Evolutionary conservation across 768 basidiomycete species (phyloP), one percentile per base, ranked within the genome.

Genomic region (Cystofilobasidium bisporidii): DNA sequence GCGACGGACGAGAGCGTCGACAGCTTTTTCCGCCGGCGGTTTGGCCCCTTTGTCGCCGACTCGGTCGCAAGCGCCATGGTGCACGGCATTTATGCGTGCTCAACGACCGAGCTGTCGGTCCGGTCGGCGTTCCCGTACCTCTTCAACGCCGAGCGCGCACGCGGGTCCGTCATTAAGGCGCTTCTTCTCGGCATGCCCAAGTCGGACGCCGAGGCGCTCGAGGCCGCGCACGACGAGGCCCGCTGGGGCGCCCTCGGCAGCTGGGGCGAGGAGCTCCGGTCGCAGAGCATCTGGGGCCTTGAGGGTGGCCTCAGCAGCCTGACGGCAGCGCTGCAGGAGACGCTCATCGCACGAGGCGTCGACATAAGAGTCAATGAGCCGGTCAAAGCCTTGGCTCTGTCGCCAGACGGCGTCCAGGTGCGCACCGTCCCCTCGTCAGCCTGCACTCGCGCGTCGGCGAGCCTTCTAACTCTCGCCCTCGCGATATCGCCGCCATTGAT

Each of bases 71-170:
- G 82, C 40, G 87, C 93, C 0, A 79, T 96, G 67, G 84, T 91
- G 0, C 93, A 96, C 73, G 94, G 94, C 0, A 88, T 98, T 64
- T 97, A 97, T 74, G 91, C 91, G 1, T 84, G 90, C 0, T 91
- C 94, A 72, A 83, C 91, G 2, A 79, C 87, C 2, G 72, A 79
- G 47, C 77, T 98, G 22, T 89, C 88, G 67, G 80, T 91, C 3
- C 83, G 86, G 3, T 82, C 90, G 2, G 83, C 89, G 1, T 90
- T 96, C 73, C 87, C 89, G 0, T 78, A 80, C 2, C 71, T 96
- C 63, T 87, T 84, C 82, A 82, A 86, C 0, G 81, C 85, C 0
- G 89, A 85, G 61, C 76, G 80, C 26, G 86, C 87, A 3, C 74
- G 79, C 20, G 91, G 91, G 0, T 87, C 87, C 58, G 79, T 94